Evolutionary conservation across 352 stramenopile genomes (phyloP), one percentile per base, ranked within the genome.

Genomic region (Pseudoperonospora humuli): DNA sequence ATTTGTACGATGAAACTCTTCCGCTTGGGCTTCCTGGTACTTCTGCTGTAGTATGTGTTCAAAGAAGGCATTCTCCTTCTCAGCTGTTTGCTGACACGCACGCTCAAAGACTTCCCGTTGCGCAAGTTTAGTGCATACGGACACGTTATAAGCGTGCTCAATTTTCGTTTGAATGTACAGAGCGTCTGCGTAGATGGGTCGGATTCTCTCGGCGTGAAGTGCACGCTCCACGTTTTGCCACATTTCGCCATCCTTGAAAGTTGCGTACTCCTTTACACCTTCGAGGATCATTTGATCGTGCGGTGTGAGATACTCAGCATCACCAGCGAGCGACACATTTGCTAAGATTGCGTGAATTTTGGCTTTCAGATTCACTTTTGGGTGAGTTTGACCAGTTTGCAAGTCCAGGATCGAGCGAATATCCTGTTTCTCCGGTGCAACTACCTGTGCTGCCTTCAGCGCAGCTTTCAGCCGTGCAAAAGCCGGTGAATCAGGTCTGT

Each of bases 161-260:
- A 91, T 76, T 24, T 88, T 70, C 27, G 61, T 64, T 15, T 68
- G 67, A 26, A 88, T 88, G 42, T 74, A 75, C n/a, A 86, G 55
- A 19, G 73, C 68, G 19, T 91, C 78, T 1, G 78, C 75, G 53
- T 86, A 87, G 34, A 86, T 86, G 1, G 71, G 75, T 2, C 75
- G 75, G 4, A 84, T 45, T 11, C 75, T 61, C 31, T 85, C 74
- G 2, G 74, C 74, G 36, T 86, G 48, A 25, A 88, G 59, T 20
- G 66, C 62, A 19, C 75, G 50, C 43, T 88, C 56, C 15, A 86
- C 61, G 32, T 79, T 76, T 39, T 86, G 75, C 75, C 78, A 91
- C 67, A 83, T 81, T 31, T 81, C 72, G 27, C 74, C 75, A 9
- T 82, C 42, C 19, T 70, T 61, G 39, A 84, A 86, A 7, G 71